Base-by-base conservation (phyloP, 2,329 filamentous ascomycete species). In the Rhexocercosporidium sp. region DNA sequence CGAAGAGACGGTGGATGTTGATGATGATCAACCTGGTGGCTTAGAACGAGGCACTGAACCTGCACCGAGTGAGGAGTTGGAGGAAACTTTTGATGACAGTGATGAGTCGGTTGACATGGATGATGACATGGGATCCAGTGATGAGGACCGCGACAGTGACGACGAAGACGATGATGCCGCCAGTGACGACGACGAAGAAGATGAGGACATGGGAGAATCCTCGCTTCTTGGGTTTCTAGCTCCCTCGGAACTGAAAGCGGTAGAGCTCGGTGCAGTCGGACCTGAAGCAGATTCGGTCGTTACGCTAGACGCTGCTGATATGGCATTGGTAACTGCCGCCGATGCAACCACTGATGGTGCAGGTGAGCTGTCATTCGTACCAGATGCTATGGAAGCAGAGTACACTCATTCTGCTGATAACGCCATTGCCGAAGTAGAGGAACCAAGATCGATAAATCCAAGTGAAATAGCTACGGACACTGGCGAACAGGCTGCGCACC, bases 101-200 rank as follows among this genome's bases (percentile, higher is more conserved):
- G 88, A 91, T 70, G 88, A 90, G 75, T 90, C 88, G 1, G 81
- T 90, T 25, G 87, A 90, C 72, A 91, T 91, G 88, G 88, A 90
- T 70, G 88, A 90, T 67, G 88, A 90, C 65, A 79, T 89, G 71
- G 87, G 86, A 2, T 88, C 87, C 3, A 86, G 84, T 31, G 86
- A 90, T 31, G 75, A 77, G 59, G 73, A 75, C 53, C 81, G 82
- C 75, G 81, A 83, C 20, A 83, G 80, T 54, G 81, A 80, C 37
- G 81, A 79, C 6, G 81, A 81, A 18, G 73, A 73, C 22, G 56
- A 65, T 25, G 86, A 90, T 27, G 86, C 89, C 31, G 74, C 82
- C 20, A 83, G 80, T 54, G 81, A 80, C 37, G 82, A 80, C 37
- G 82, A 79, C 39, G 82, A 79, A 14, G 59, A 69, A 1, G 67